Percentiles rank a stretch among this genome's conserved stretches.
Conservation (phyloP, 148 eudicot species). For the Vaccinium darrowii region DNA sequence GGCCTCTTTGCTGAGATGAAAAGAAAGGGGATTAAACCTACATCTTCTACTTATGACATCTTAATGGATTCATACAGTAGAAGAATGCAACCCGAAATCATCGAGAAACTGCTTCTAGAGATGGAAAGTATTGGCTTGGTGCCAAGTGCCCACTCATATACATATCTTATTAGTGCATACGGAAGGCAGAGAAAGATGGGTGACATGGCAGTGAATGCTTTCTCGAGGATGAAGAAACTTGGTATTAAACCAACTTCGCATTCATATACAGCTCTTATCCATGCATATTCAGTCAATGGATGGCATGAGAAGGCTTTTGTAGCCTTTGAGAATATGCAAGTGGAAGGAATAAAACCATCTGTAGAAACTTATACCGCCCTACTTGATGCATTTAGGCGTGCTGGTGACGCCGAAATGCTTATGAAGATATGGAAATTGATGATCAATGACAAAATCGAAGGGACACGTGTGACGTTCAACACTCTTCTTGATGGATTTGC, state of each 20-base stretch:
- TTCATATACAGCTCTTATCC: constrained; percentile 87
- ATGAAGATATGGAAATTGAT: constrained; percentile 88
- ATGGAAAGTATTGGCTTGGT: constrained; percentile 60
- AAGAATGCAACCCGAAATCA: constrained; percentile 83
- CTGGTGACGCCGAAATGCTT: constrained; percentile 71
- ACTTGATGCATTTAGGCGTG: constrained; percentile 84
- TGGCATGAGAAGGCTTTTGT: constrained; percentile 91
- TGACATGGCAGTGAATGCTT: constrained; percentile 90
- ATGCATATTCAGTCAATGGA: constrained; percentile 71
- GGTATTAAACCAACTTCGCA: constrained; percentile 84
- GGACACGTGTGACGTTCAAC: constrained; percentile 81
- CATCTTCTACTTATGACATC: constrained; percentile 69
- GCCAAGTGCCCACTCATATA: constrained; percentile 81
- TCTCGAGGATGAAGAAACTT: constrained; percentile 76
- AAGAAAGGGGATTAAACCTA: constrained; percentile 59
- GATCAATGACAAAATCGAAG: constrained; percentile 66
- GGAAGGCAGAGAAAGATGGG: constrained; percentile 85
- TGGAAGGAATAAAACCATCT: constrained; percentile 76
- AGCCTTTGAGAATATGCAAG: constrained; percentile 72
- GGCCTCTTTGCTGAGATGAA: constrained; percentile 88
- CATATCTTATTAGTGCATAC: constrained; percentile 80
- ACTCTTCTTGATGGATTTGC: constrained; percentile 90
- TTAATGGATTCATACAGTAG: constrained; percentile 88
- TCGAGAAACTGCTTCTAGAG: constrained; percentile 73
- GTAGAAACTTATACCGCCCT: constrained; percentile 87